phyloP scores from a whole-genome alignment of 768 basidiomycete species.

The Podaxis sp. region DNA sequence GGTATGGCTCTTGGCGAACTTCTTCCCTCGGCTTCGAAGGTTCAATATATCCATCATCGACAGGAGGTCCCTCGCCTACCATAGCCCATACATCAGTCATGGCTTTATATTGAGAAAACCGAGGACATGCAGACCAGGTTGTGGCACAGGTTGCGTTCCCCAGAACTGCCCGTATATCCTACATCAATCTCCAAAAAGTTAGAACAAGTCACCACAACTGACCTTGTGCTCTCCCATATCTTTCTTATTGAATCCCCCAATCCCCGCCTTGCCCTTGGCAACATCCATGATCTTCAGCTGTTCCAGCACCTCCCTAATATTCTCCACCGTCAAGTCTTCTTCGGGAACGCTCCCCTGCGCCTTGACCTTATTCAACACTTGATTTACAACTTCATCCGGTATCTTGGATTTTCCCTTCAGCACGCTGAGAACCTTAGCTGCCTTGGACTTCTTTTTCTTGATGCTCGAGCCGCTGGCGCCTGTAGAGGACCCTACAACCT shows the following conservation, averaged over 20 bases:
- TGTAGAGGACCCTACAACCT: constrained; percentile 18
- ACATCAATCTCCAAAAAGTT: background rate
- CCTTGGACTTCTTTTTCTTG: constrained; percentile 84
- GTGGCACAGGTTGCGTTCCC: constrained; percentile 97
- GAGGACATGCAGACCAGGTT: constrained; percentile 49
- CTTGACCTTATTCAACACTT: constrained; percentile 64
- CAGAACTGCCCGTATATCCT: constrained; percentile 66
- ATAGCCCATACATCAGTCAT: background rate
- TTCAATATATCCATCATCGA: constrained; percentile 88
- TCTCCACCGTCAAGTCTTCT: constrained; percentile 55
- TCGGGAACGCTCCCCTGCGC: constrained; percentile 47
- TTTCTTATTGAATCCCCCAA: constrained; percentile 76
- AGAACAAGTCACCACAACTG: background rate
- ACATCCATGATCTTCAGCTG: constrained; percentile 85
- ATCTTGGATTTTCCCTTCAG: constrained; percentile 50
- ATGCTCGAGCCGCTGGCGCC: constrained; percentile 4
- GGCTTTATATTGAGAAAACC: background rate
- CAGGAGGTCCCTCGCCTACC: constrained; percentile 59
- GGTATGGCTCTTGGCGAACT: constrained; percentile 85
- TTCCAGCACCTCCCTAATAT: constrained; percentile 66
- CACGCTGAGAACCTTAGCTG: constrained; percentile 47
- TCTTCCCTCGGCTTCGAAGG: constrained; percentile 71
- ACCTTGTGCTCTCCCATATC: constrained; percentile 90
- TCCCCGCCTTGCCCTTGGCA: constrained; percentile 74
- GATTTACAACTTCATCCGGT: constrained; percentile 62